Conservation (phyloP, 2,329 filamentous ascomycete species). For the Triangularia verruculosa region DNA sequence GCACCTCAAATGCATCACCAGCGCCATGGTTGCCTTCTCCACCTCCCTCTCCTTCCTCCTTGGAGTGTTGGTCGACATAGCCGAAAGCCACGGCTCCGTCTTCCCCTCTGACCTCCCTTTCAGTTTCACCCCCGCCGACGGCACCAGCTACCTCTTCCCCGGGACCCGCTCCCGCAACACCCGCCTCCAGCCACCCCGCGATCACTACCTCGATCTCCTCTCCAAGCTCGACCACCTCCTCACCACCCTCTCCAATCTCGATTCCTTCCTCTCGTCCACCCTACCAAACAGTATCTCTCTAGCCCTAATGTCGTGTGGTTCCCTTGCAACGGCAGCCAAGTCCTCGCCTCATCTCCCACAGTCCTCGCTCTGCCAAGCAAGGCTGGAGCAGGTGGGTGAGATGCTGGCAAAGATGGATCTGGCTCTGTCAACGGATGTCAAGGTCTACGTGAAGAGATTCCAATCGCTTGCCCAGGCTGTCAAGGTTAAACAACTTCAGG, state of each 20-base stretch:
- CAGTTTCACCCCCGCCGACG: not conserved
- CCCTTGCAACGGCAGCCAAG: no score
- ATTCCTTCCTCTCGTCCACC: no score
- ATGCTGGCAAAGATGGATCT: not conserved
- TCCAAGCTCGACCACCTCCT: not conserved
- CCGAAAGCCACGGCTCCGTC: not conserved
- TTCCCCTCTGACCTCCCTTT: not conserved
- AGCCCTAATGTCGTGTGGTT: no score
- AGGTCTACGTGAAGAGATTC: no score
- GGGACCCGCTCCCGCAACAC: not conserved
- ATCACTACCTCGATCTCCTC: not conserved
- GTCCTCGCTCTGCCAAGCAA: not conserved
- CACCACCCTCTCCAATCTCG: not conserved
- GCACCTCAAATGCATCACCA: not conserved
- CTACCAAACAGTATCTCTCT: no score
- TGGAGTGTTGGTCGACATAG: not conserved
- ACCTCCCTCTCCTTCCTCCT: not conserved
- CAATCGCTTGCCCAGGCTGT: not conserved
- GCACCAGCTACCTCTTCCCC: not conserved
- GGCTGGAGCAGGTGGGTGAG: not conserved
- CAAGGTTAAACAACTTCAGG: not conserved
- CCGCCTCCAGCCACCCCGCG: not conserved
- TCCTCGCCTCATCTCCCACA: no score
- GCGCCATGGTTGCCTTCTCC: not conserved
- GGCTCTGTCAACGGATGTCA: no score